A percentile compares a stretch with the other conserved stretches of the same genome.
Conservation (phyloP, 441 rosid genomes). For the California macrophylla region DNA sequence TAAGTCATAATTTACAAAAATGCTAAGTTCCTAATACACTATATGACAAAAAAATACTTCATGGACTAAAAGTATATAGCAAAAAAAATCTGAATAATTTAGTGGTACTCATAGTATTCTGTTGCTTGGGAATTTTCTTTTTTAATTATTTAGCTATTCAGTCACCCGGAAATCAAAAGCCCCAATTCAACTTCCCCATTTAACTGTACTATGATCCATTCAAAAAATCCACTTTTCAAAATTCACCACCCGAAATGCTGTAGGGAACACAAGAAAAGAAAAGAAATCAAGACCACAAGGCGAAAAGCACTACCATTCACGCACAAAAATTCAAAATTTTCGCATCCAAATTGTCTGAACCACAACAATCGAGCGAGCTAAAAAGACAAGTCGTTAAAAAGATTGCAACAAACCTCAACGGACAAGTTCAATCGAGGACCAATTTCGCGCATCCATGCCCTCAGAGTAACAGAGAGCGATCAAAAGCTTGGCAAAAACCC, state of each 20-base stretch:
- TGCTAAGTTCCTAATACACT: not conserved
- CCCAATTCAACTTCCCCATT: not conserved
- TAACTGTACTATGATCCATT: not conserved
- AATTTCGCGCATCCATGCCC: not conserved
- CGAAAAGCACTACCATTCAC: not conserved
- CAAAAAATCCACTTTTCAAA: conserved; percentile 2
- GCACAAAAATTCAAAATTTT: not conserved
- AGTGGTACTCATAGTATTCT: not conserved
- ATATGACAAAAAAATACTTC: not conserved
- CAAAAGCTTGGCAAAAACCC: conserved; percentile 15
- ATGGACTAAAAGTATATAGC: not conserved
- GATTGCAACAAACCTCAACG: not conserved
- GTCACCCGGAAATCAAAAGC: not conserved
- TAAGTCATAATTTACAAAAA: not conserved
- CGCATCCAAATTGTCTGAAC: not conserved
- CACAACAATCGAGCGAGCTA: not conserved
- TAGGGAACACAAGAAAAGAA: not conserved
- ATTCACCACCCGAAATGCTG: not conserved
- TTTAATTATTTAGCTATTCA: not conserved
- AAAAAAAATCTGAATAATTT: not conserved
- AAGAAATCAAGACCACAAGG: not conserved
- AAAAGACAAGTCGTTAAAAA: not conserved
- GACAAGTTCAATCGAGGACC: not conserved
- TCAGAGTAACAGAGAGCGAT: not conserved
- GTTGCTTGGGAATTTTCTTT: not conserved